Evolutionary conservation across 163 green algal genomes (phyloP), one percentile per base, ranked within the genome.

Genomic region (Scenedesmus sp.): DNA sequence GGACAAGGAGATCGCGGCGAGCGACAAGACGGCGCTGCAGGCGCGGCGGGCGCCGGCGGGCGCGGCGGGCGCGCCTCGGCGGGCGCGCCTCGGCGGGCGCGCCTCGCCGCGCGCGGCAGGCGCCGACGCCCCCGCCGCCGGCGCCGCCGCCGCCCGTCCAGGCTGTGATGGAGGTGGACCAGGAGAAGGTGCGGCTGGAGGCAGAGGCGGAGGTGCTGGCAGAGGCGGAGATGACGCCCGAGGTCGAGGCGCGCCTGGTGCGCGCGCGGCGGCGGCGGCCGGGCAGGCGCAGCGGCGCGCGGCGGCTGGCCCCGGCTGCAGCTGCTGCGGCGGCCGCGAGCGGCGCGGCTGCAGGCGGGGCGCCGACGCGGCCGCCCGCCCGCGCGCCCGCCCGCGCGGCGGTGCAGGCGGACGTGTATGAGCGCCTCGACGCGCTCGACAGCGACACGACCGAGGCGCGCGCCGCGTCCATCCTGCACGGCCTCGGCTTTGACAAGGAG

Each of bases 401-500:
- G 39, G 7, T 60, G 47, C 69, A 77, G 69, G 80, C 74, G 39
- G 83, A 97, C 75, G 83, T 98, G 47, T 97, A 96, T 70, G 94
- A 96, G 72, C 78, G 92, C 75, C 83, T 98, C 24, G 93, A 97
- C 9, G 85, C 84, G 13, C 77, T 97, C 44, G 94, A 97, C 65
- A 86, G 78, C 26, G 88, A 95, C 76, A 89, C 84, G 20, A 88
- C 92, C 28, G 94, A 97, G 85, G 83, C 90, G 14, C 86, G 94
- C 10, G 94, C 93, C 20, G 94, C 88, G 24, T 91, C 87, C 75
- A 94, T 98, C 45, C 86, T 99, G 60, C 93, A 98, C 76, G 96
- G 96, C 26, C 92, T 99, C 47, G 95, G 95, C 72, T 99, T 99
- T 85, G 85, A 75, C 80, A 93, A 94, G 69, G 71, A 89, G 6